Evolutionary conservation across 768 basidiomycete genomes (phyloP), one percentile per base, ranked within the genome.

Genomic region (Podaxis sp.): DNA sequence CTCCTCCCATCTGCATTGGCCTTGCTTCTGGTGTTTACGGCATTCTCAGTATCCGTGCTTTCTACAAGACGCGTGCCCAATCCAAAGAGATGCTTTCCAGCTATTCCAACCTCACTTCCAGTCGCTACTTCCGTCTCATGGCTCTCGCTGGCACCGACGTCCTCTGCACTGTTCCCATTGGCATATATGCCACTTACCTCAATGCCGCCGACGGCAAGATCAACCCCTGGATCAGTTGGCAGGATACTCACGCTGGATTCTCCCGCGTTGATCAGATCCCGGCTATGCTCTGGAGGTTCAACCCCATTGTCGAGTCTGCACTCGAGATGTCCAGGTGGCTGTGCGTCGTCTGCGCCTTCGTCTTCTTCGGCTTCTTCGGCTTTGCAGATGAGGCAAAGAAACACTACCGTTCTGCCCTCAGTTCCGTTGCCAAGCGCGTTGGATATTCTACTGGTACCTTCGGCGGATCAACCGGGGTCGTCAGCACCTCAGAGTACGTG

Each of bases 301-400:
- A 73, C 62, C 59, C 60, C 8, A 60, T 64, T 20, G 63, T 28
- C 3, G 71, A 71, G 1, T 33, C 63, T 8, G 66, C 70, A 0
- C 61, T 82, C 24, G 83, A 87, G 67, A 52, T 83, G 38, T 76
- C 72, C 4, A 80, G 86, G 56, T 86, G 85, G 85, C 57, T 76
- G 24, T 66, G 76, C 17, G 64, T 84, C 7, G 64, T 78, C 37
- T 83, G 80, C 65, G 82, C 84, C 2, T 71, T 87, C 63, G 13
- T 82, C 48, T 89, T 90, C 76, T 90, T 89, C 68, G 72, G 70
- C n/a, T 84, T 87, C 76, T 90, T 90, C 68, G 88, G 87, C 1
- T 82, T 88, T 56, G 84, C 82, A 10, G 79, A 81, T 26, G 88
- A 89, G 68, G 86, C 87, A 28, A 74, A 78, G 62, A 81, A 77